Conservation (phyloP, 345 rosid species). For the Passiflora organensis region DNA sequence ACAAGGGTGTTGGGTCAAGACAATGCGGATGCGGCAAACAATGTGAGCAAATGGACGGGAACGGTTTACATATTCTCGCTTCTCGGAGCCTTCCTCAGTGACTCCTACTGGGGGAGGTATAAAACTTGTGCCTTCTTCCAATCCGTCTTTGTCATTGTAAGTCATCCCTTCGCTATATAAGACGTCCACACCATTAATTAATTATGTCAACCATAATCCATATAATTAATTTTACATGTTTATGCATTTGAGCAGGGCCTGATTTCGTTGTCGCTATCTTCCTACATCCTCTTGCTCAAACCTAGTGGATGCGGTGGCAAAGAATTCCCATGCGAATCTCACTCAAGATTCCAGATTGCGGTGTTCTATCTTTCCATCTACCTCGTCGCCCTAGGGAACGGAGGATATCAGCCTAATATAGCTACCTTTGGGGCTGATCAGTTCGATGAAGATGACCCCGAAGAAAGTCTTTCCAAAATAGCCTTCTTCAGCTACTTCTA, state of each 20-base stretch:
- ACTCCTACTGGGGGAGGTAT: background rate
- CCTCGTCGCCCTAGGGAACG: conserved; percentile 27
- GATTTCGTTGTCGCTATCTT: conserved; percentile 15
- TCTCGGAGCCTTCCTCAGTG: background rate
- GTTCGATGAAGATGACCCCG: conserved; percentile 13
- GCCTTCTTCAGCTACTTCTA: conserved; percentile 32
- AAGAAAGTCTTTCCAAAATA: conserved; percentile 17
- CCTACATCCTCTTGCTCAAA: conserved; percentile 15
- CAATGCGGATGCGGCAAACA: background rate
- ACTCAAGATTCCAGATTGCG: conserved; percentile 1
- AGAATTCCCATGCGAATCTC: conserved; percentile 12
- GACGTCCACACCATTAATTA: too few relatives aligned
- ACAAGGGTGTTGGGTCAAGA: background rate
- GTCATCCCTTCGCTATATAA: too few relatives aligned
- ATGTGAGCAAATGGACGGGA: background rate
- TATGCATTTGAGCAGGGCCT: conserved; percentile 26
- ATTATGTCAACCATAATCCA: too few relatives aligned
- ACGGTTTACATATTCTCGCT: background rate
- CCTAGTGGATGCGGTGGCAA: conserved; percentile 20
- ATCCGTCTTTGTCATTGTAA: background rate
- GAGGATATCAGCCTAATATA: conserved; percentile 29
- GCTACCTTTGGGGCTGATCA: conserved; percentile 27
- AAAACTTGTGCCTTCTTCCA: background rate
- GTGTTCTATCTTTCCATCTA: conserved; percentile 23
- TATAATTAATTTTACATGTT: too few relatives aligned